Base-by-base conservation (phyloP, 345 rosid genomes). In the Viola odorata region DNA sequence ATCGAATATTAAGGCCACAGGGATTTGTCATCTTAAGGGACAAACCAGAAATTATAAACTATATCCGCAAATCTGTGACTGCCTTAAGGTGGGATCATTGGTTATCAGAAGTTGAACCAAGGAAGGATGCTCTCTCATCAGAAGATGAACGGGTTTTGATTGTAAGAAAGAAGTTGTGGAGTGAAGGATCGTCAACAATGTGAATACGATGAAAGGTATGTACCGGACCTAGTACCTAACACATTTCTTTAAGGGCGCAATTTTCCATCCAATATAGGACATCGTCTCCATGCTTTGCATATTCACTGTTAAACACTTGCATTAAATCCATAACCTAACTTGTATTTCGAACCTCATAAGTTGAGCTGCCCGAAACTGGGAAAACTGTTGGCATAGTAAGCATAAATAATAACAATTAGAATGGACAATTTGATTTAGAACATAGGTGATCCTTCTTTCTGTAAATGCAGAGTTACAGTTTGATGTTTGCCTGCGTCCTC, bases 11-110 rank as follows among this genome's bases (percentile, higher is more conserved):
- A 65, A 80, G 98, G 23, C 96, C 96, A 17, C 86, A 83, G 14
- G 97, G 96, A 44, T 84, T 84, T 73, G 85, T 85, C 61, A 83
- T 92, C 58, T 80, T 92, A 66, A 81, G 98, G 71, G 98, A 92
- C 75, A 84, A 85, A 69, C 42, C 91, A 45, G 78, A 83, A 9
- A 65, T 80, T 17, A 76, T 87, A 41, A 80, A 74, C 67, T 64
- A 84, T 55, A 73, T 92, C 66, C 76, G 68, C 55, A 84, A 83
- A 67, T 83, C 70, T 55, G 58, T 85, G 12, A 66, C 78, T 45
- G 77, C 94, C 55, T 79, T 89, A 66, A 84, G 73, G 67, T 92
- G 98, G 98, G 94, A 89, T 70, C 86, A 70, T 23, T 92, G 96
- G 96, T 60, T 78, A 56, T 80, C 89, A 10, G 96, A 89, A 66